These are phyloP conservation scores for Penicillium fuscoglaucum DNA, from an alignment of 2,329 filamentous ascomycete genomes.

Conservation along the genomic window DNA sequence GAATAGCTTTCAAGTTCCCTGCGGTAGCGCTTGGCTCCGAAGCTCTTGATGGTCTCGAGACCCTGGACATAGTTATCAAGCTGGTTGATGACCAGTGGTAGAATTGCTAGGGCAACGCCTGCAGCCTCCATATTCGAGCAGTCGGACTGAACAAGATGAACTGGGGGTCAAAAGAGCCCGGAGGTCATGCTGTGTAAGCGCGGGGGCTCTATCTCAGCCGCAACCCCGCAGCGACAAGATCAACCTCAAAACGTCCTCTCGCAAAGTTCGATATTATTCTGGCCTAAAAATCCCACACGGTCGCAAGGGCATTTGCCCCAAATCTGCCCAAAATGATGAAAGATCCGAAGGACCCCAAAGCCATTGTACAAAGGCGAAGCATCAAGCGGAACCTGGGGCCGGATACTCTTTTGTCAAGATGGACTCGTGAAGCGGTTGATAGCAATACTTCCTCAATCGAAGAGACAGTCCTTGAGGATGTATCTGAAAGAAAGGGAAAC, in stretches of 20 bases:
- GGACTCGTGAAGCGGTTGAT: background rate
- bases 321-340: background rate
- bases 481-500: background rate
- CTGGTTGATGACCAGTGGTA: conserved; percentile 39
- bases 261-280: background rate
- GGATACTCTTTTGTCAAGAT: background rate
- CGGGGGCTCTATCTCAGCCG: background rate
- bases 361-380: background rate
- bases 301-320: background rate
- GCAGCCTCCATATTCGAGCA: conserved; percentile 17
- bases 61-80: conserved; percentile 42
- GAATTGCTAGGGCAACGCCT: conserved; percentile 35
- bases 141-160: background rate
- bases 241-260: background rate
- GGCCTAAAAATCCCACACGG: background rate
- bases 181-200: background rate
- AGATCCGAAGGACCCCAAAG: background rate
- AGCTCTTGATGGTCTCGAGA: conserved; percentile 41
- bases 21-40: conserved; percentile 18
- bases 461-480: background rate
- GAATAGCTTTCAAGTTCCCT: conserved; percentile 10
- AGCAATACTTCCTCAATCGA: background rate
- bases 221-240: background rate
- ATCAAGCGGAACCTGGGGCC: too few species aligned
- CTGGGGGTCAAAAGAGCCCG: background rate